These are phyloP conservation scores for Mycosarcoma mackinlayi DNA, from an alignment of 1,284 basidiomycete species.

Conservation along the genomic window DNA sequence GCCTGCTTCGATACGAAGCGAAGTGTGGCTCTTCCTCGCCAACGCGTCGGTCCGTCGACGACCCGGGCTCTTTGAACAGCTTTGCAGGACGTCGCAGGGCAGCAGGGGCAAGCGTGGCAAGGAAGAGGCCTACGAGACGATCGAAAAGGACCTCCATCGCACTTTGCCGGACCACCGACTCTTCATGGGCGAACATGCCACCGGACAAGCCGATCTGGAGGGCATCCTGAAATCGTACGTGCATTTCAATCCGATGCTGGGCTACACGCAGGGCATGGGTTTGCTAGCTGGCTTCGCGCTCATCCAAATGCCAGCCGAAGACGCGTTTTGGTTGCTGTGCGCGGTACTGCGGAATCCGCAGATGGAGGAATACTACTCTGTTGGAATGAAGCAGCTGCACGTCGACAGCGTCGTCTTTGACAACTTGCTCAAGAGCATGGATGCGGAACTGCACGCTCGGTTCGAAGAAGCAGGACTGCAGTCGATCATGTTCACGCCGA, in stretches of 20 bases:
- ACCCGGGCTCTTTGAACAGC: slow-evolving; percentile 61
- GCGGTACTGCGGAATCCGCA: slow-evolving; percentile 78
- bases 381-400: slow-evolving; percentile 78
- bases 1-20: slow-evolving; percentile 71
- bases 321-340: slow-evolving; percentile 82
- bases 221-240: slow-evolving; percentile 66
- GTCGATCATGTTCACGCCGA: slow-evolving; percentile 62
- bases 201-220: slow-evolving; percentile 61
- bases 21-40: slow-evolving; percentile 65
- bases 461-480: slow-evolving; percentile 58
- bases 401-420: slow-evolving; percentile 83
- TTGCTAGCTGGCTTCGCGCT: slow-evolving; percentile 82
- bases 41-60: slow-evolving; percentile 53
- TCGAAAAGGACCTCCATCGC: slow-evolving; percentile 66
- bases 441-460: slow-evolving; percentile 70
- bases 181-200: slow-evolving; percentile 58
- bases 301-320: slow-evolving; percentile 85
- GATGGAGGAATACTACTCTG: slow-evolving; percentile 76
- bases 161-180: slow-evolving; percentile 59
- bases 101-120: slow-evolving; percentile 55
- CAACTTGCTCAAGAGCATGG: slow-evolving; percentile 78
- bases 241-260: slow-evolving; percentile 70
- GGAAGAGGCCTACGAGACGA: slow-evolving; percentile 57
- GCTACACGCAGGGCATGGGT: slow-evolving; percentile 75
- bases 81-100: slow-evolving; percentile 55